phyloP scores from a whole-genome alignment of 805 yeast genomes.

The Yarrowia sp. region DNA sequence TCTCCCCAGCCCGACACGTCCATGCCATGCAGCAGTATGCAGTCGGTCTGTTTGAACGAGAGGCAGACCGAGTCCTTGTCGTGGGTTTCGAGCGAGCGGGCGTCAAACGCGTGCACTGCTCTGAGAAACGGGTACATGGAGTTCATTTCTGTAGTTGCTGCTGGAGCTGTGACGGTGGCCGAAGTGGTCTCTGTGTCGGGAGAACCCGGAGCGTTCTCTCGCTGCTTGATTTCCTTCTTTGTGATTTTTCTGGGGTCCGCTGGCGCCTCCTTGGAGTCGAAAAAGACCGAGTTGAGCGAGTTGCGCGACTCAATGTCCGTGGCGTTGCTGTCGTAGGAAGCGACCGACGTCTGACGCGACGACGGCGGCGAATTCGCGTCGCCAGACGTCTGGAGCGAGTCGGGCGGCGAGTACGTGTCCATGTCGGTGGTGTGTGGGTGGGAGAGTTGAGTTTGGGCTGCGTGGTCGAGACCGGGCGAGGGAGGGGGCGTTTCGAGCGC shows the following conservation, averaged over 20 bases:
- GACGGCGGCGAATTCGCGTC: conserved; percentile 21
- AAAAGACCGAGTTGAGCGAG: conserved; percentile 17
- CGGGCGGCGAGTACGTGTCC: conserved; percentile 18
- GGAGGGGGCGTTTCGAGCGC: conserved; percentile 23
- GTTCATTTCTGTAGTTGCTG: conserved; percentile 12
- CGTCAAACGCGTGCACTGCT: conserved; percentile 20
- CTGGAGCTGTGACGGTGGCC: background rate
- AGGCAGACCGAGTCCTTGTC: conserved; percentile 30
- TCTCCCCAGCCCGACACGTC: conserved; percentile 48
- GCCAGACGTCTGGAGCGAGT: conserved; percentile 1
- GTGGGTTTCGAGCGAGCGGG: conserved; percentile 13
- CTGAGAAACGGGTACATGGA: conserved; percentile 21
- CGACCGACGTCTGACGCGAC: conserved; percentile 3
- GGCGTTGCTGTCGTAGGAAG: conserved; percentile 21
- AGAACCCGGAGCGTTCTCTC: background rate
- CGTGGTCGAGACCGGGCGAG: background rate
- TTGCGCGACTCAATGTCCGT: conserved; percentile 23
- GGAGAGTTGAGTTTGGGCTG: conserved; percentile 5
- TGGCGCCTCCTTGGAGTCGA: conserved; percentile 26
- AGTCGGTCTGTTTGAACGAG: conserved; percentile 40
- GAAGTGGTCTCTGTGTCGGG: background rate
- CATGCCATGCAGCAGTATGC: conserved; percentile 41
- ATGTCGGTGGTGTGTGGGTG: background rate
- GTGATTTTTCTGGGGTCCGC: conserved; percentile 25
- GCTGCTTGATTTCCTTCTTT: conserved; percentile 6